Percentiles rank a stretch among this genome's conserved stretches.
Evolutionary conservation across 2,329 filamentous ascomycete genomes (phyloP).

Genomic region (Nemania serpens): DNA sequence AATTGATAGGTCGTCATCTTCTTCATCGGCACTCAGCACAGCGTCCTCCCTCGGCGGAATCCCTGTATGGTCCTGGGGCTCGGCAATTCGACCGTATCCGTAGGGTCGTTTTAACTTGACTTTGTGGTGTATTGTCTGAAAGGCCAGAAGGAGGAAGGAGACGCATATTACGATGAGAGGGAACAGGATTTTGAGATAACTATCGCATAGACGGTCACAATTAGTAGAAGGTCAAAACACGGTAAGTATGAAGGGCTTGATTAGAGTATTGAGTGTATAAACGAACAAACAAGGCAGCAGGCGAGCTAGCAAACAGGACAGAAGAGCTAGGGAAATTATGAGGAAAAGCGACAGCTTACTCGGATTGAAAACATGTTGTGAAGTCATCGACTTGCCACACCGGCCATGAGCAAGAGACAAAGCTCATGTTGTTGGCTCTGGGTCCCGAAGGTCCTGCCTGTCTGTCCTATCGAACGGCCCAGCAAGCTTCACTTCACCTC

Average conservation of each 20-base stretch:
- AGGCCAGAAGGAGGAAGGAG: slow-evolving; percentile 70
- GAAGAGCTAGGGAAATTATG: no score
- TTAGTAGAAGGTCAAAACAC: slow-evolving; percentile 3
- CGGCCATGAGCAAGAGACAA: slow-evolving; percentile 61
- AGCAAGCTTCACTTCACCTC: slow-evolving; percentile 17
- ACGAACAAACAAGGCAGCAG: neutral
- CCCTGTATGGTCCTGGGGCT: slow-evolving; percentile 54
- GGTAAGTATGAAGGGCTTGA: neutral
- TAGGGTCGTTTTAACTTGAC: slow-evolving; percentile 57
- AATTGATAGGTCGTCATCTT: slow-evolving; percentile 63
- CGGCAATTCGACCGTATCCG: slow-evolving; percentile 62
- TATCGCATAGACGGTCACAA: slow-evolving; percentile 43
- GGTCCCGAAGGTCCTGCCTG: slow-evolving; percentile 8
- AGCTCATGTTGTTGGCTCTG: slow-evolving; percentile 42
- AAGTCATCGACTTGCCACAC: slow-evolving; percentile 69
- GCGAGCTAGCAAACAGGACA: neutral
- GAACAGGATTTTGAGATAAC: slow-evolving; percentile 79
- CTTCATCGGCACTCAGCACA: slow-evolving; percentile 60
- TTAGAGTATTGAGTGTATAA: no score
- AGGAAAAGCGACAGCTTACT: slow-evolving; percentile 56
- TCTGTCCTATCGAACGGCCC: slow-evolving; percentile 9
- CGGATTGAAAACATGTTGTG: slow-evolving; percentile 65
- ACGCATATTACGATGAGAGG: slow-evolving; percentile 72
- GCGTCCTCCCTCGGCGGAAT: slow-evolving; percentile 55
- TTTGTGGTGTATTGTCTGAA: slow-evolving; percentile 60